These are phyloP conservation scores for Schwanniomyces pseudopolymorphus DNA, from an alignment of 805 yeast genomes.

Conservation along the genomic window DNA sequence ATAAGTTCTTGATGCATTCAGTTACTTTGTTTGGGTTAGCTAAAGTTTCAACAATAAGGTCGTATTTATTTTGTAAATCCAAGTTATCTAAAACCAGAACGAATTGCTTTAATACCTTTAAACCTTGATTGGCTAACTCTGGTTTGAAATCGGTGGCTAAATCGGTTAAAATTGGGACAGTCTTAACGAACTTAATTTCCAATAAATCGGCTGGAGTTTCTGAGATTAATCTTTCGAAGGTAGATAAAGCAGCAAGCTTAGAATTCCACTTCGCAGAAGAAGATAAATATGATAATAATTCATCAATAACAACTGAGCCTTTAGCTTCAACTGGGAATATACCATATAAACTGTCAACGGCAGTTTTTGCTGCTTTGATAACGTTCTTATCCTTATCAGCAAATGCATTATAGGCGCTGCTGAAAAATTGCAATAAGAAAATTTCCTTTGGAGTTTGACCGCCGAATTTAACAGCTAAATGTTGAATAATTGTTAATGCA, in stretches of 20 bases:
- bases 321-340: conserved; percentile 76
- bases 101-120: conserved; percentile 63
- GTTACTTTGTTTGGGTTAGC: conserved; percentile 90
- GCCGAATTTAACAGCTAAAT: conserved; percentile 56
- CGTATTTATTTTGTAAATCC: conserved; percentile 85
- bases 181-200: conserved; percentile 73
- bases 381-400: conserved; percentile 89
- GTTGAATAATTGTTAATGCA: conserved; percentile 62
- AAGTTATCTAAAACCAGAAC: conserved; percentile 87
- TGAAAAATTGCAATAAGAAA: conserved; percentile 62
- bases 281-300: conserved; percentile 59
- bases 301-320: conserved; percentile 66
- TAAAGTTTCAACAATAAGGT: conserved; percentile 78
- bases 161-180: conserved; percentile 85
- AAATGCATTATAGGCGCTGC: conserved; percentile 64
- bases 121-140: conserved; percentile 85
- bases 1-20: conserved; percentile 80
- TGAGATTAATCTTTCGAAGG: conserved; percentile 71
- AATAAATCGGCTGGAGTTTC: conserved; percentile 83
- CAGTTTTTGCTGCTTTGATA: conserved; percentile 79
- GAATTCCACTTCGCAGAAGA: conserved; percentile 94
- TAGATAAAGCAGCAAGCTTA: conserved; percentile 74
- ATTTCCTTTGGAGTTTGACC: conserved; percentile 76
- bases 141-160: conserved; percentile 95
- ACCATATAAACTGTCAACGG: conserved; percentile 68